Percentiles rank a stretch among this genome's conserved stretches.
These are phyloP conservation scores for Schrenkiella parvula DNA, from an alignment of 345 rosid genomes.

Conservation along the genomic window DNA sequence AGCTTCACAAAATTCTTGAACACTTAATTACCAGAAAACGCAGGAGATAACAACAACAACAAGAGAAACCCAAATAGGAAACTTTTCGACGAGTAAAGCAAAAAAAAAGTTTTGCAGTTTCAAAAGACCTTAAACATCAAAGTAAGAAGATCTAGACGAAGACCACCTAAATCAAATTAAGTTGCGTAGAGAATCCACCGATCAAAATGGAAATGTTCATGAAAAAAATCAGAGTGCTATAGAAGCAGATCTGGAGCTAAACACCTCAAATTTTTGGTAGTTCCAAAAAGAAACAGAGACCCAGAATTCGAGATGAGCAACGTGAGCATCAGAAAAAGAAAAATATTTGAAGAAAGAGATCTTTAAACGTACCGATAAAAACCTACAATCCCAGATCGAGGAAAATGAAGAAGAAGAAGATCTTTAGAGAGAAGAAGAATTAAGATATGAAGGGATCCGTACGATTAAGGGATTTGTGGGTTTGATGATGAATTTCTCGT, in stretches of 20 bases:
- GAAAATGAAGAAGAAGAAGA: not conserved
- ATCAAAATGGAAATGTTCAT: not conserved
- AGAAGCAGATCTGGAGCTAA: slow-evolving; percentile 33
- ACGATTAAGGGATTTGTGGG: slow-evolving; percentile 5
- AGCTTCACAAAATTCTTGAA: not conserved
- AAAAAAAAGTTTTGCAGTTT: not conserved
- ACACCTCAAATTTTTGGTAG: not conserved
- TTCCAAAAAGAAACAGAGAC: not conserved
- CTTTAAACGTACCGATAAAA: not conserved
- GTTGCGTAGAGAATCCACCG: not conserved
- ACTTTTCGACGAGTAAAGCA: not conserved
- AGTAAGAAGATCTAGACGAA: slow-evolving; percentile 7
- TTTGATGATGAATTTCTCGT: slow-evolving; percentile 18
- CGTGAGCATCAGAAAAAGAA: not conserved
- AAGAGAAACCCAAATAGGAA: not conserved
- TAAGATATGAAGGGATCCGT: slow-evolving; percentile 11
- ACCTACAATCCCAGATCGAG: slow-evolving; percentile 12
- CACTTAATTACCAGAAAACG: not conserved
- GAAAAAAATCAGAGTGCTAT: not conserved
- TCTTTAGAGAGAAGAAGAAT: not conserved
- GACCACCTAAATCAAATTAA: not conserved
- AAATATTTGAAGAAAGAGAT: not conserved
- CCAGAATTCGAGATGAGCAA: slow-evolving; percentile 9
- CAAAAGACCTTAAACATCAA: not conserved
- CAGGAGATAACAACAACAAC: not conserved